These are phyloP conservation scores for Taiozyma sp. DNA, from an alignment of 1,139 yeast genomes.

Conservation along the genomic window DNA sequence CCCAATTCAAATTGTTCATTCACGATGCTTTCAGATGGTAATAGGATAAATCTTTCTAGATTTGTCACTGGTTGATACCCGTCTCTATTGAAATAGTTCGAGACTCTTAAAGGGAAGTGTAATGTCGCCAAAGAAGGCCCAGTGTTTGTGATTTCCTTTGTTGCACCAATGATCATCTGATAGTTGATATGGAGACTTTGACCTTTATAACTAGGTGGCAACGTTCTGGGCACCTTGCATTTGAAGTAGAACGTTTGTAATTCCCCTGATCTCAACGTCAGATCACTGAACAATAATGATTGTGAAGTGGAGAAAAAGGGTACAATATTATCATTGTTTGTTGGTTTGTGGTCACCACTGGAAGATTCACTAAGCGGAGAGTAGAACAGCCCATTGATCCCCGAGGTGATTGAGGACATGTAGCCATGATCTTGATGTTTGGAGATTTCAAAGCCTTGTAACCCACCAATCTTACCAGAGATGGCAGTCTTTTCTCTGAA, in stretches of 20 bases:
- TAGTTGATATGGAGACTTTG: conserved; percentile 30
- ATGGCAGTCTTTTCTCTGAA: conserved; percentile 41
- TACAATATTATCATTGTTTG: conserved; percentile 21
- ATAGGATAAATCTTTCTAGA: conserved; percentile 22
- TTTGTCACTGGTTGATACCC: conserved; percentile 31
- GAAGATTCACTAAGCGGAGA: conserved; percentile 7
- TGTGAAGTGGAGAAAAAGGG: conserved; percentile 81
- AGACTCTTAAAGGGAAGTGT: conserved; percentile 36
- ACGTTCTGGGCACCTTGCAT: conserved; percentile 42
- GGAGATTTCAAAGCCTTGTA: conserved; percentile 40
- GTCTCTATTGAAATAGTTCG: conserved; percentile 34
- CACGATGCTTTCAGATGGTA: conserved; percentile 14
- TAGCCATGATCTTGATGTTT: conserved; percentile 14
- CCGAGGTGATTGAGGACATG: conserved; percentile 22
- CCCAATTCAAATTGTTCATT: conserved; percentile 11
- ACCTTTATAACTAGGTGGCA: conserved; percentile 63
- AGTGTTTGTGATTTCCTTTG: conserved; percentile 24
- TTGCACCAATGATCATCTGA: conserved; percentile 38
- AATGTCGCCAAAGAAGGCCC: conserved; percentile 32
- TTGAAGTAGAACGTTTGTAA: conserved; percentile 45
- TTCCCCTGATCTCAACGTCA: conserved; percentile 45
- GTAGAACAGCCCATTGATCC: conserved; percentile 22
- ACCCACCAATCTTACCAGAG: conserved; percentile 59
- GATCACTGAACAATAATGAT: conserved; percentile 65
- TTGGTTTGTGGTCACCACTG: conserved; percentile 18